A percentile compares a stretch with the other conserved stretches of the same genome.
These are phyloP conservation scores for Wickerhamiella nectarea DNA, from an alignment of 805 yeast species.

Conservation along the genomic window DNA sequence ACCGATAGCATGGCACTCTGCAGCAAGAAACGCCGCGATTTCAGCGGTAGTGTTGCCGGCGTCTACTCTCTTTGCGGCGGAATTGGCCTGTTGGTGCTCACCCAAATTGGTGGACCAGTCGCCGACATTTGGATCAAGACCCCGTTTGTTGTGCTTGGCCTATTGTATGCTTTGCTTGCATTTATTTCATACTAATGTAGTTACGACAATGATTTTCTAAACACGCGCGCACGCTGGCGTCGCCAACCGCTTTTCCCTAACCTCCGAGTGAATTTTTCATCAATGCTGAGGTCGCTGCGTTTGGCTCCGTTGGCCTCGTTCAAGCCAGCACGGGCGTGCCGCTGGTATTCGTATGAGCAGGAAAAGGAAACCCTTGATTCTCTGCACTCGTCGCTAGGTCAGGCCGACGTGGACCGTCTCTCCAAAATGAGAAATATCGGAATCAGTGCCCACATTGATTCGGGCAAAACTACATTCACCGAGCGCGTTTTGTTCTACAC, in stretches of 20 bases:
- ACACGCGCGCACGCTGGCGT: too few species aligned
- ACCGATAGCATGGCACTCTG: conserved; percentile 52
- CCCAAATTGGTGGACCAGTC: conserved; percentile 47
- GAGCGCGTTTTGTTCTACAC: conserved; percentile 94
- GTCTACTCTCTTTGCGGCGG: conserved; percentile 58
- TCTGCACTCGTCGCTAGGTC: conserved; percentile 23
- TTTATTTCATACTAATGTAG: conserved; percentile 6
- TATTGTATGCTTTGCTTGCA: conserved; percentile 25
- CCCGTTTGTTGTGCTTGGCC: conserved; percentile 43
- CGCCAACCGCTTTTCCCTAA: too few species aligned
- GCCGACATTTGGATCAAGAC: conserved; percentile 45
- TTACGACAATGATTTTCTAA: background rate
- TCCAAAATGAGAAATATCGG: conserved; percentile 79
- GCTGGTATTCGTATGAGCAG: conserved; percentile 17
- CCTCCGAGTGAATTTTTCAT: conserved; percentile 3
- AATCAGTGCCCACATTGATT: conserved; percentile 94
- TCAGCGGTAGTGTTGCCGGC: conserved; percentile 56
- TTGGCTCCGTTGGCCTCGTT: conserved; percentile 2
- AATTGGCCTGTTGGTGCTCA: conserved; percentile 45
- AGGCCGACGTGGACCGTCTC: conserved; percentile 32
- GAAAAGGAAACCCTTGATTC: conserved; percentile 22
- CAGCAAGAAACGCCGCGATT: conserved; percentile 32
- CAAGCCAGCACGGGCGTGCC: too few species aligned
- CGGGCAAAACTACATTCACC: conserved; percentile 96
- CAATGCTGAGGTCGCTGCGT: conserved; percentile 4